These are phyloP conservation scores for Anisodus acutangulus DNA, from an alignment of 257 asterid species.

Conservation along the genomic window DNA sequence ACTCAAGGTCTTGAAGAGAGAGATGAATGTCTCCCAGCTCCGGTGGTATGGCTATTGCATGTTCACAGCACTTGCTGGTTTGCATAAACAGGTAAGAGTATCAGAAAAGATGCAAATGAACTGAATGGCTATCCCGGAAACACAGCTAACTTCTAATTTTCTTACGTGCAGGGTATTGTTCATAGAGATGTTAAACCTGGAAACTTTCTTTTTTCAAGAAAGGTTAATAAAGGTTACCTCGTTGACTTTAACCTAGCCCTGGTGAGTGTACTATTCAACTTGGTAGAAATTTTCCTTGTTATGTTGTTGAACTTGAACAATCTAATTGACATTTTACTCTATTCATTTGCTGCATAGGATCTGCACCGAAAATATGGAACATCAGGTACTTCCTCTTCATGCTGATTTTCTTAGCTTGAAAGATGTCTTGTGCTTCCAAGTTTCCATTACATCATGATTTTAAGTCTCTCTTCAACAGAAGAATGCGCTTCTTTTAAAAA, in stretches of 20 bases:
- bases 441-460: neutral
- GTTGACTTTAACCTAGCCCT: slow-evolving; percentile 94
- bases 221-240: slow-evolving; percentile 78
- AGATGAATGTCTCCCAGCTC: slow-evolving; percentile 66
- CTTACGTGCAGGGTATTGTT: slow-evolving; percentile 73
- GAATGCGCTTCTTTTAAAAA: neutral
- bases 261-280: slow-evolving; percentile 55
- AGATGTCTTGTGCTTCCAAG: neutral
- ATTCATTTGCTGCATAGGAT: slow-evolving; percentile 59
- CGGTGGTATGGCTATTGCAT: slow-evolving; percentile 90
- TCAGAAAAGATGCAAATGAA: slow-evolving; percentile 35
- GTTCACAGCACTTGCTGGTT: slow-evolving; percentile 90
- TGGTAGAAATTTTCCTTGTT: slow-evolving; percentile 16
- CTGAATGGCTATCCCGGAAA: slow-evolving; percentile 28
- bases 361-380: slow-evolving; percentile 57
- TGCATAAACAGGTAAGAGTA: slow-evolving; percentile 79
- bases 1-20: slow-evolving; percentile 68
- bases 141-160: slow-evolving; percentile 24
- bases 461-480: neutral
- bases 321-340: slow-evolving; percentile 30
- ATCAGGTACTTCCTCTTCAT: slow-evolving; percentile 55
- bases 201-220: slow-evolving; percentile 87
- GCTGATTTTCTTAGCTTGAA: slow-evolving; percentile 23
- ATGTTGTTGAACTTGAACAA: neutral
- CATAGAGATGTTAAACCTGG: slow-evolving; percentile 99